Percentiles rank a stretch among this genome's conserved stretches.
These are phyloP conservation scores for Aspergillus luchuensis DNA, from an alignment of 2,329 filamentous ascomycete genomes.

Conservation along the genomic window DNA sequence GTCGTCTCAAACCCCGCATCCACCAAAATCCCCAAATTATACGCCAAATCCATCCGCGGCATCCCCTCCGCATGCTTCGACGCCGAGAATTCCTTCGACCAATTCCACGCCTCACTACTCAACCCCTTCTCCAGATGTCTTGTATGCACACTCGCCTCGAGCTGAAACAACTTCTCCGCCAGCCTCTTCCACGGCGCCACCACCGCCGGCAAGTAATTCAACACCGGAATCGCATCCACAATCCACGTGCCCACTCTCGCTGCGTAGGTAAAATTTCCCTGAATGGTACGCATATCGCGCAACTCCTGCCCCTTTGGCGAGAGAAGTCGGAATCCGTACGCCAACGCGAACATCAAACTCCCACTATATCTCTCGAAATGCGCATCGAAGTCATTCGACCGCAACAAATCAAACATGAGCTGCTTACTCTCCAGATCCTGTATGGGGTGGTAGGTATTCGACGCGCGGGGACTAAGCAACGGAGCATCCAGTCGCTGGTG, in stretches of 20 bases:
- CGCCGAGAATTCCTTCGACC: slow-evolving; percentile 24
- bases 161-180: slow-evolving; percentile 20
- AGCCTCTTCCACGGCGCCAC: slow-evolving; percentile 43
- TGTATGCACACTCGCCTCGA: slow-evolving; percentile 25
- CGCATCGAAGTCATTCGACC: slow-evolving; percentile 45
- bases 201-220: slow-evolving; percentile 44
- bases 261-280: slow-evolving; percentile 52
- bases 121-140: slow-evolving; percentile 20
- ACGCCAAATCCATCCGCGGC: slow-evolving; percentile 47
- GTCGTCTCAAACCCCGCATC: slow-evolving; percentile 55
- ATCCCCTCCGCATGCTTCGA: slow-evolving; percentile 46
- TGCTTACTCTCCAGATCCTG: slow-evolving; percentile 53
- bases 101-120: slow-evolving; percentile 27
- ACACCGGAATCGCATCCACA: slow-evolving; percentile 47
- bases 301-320: slow-evolving; percentile 47
- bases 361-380: slow-evolving; percentile 52
- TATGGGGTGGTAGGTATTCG: slow-evolving; percentile 42
- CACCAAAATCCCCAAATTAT: slow-evolving; percentile 48
- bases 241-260: slow-evolving; percentile 48
- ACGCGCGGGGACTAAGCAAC: slow-evolving; percentile 33
- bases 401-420: slow-evolving; percentile 47
- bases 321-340: slow-evolving; percentile 53
- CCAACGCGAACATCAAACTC: slow-evolving; percentile 53
- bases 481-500: slow-evolving; percentile 46
- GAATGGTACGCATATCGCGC: slow-evolving; percentile 48